A percentile compares a stretch with the other conserved stretches of the same genome.
phyloP scores from a whole-genome alignment of 371 early-diverging fungal species.

The Mortierella sp. region DNA sequence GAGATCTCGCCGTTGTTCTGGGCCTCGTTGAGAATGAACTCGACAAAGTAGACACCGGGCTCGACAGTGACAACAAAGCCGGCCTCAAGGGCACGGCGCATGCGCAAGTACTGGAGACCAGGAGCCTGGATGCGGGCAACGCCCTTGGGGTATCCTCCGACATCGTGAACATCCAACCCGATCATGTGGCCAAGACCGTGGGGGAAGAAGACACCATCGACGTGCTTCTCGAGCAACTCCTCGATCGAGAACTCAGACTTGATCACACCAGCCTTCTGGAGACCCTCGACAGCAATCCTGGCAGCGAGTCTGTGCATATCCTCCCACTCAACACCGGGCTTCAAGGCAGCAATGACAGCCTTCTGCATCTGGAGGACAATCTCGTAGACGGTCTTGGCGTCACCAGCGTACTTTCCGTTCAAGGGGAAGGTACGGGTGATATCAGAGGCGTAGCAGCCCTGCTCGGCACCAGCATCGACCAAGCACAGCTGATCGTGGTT shows the following conservation, averaged over 20 bases:
- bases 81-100: conserved; percentile 82
- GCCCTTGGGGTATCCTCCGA: conserved; percentile 89
- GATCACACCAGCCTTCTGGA: conserved; percentile 81
- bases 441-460: conserved; percentile 86
- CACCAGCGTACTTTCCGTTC: conserved; percentile 81
- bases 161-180: conserved; percentile 91
- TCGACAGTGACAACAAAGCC: conserved; percentile 95
- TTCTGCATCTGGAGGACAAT: conserved; percentile 91
- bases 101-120: conserved; percentile 88
- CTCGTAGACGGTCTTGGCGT: conserved; percentile 83
- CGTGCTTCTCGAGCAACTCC: conserved; percentile 75
- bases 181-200: conserved; percentile 84
- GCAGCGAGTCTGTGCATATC: conserved; percentile 88
- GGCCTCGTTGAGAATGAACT: conserved; percentile 68
- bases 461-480: conserved; percentile 92
- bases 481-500: conserved; percentile 77
- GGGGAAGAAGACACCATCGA: conserved; percentile 86
- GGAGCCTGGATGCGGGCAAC: conserved; percentile 83
- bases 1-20: conserved; percentile 66
- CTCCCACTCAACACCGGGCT: conserved; percentile 90
- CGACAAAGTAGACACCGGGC: conserved; percentile 86
- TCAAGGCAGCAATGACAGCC: conserved; percentile 75
- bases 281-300: conserved; percentile 80
- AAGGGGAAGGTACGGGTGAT: conserved; percentile 94
- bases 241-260: conserved; percentile 72